Evolutionary conservation across 441 rosid genomes (phyloP), one percentile per base, ranked within the genome.

Genomic region (Croton setiger): DNA sequence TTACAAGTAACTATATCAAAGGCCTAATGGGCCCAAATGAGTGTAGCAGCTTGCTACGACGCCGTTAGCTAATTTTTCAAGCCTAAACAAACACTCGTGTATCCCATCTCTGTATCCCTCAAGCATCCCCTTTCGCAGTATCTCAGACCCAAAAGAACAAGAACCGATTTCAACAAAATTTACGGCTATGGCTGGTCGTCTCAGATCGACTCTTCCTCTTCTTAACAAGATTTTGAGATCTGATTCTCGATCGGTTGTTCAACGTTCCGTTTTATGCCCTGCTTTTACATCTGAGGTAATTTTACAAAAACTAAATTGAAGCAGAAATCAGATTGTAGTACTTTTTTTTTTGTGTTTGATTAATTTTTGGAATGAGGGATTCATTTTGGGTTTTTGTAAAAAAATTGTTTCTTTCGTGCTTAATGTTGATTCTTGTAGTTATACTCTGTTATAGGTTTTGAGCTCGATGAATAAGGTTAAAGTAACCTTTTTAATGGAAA

Each of bases 111-210:
- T n/a, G n/a, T n/a, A n/a, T n/a, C n/a, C n/a, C n/a, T n/a, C n/a
- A n/a, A n/a, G n/a, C n/a, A n/a, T n/a, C n/a, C n/a, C n/a, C n/a
- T n/a, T n/a, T n/a, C n/a, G n/a, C n/a, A n/a, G n/a, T n/a, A n/a
- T n/a, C n/a, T n/a, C n/a, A n/a, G n/a, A 15, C 31, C 41, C 2
- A 7, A 15, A 31, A 23, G 43, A 63, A 5, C 23, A 0, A 18
- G 4, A 4, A 0, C 7, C 4, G 13, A 10, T 45, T 45, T 45
- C 1, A 27, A 37, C 37, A 37, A 63, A 64, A 66, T 67, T n/a
- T n/a, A 84, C 85, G 85, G 90, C 95, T 64, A 76, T 86, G 81
- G 84, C 88, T 17, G 80, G 81, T 60, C 95, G 95, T 66, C 41
- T 90, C 78, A 82, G 96, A 87, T 90, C 88, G 75, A 80, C 79